These are phyloP conservation scores for Marasmius fiardii DNA, from an alignment of 1,284 basidiomycete genomes.

Conservation along the genomic window DNA sequence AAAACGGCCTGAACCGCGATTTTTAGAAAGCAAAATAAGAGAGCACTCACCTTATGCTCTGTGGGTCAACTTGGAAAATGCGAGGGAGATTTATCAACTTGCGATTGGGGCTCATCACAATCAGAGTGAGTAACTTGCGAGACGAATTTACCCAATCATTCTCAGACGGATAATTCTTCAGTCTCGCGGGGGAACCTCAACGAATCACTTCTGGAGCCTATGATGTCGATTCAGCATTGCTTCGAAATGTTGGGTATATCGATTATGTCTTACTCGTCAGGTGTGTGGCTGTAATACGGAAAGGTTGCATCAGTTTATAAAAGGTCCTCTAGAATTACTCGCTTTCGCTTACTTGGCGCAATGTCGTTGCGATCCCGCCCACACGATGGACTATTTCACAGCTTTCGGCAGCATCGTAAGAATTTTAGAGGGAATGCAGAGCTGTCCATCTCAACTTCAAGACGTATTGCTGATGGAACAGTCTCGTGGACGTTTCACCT, in stretches of 20 bases:
- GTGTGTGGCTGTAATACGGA: constrained; percentile 31
- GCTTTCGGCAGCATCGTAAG: constrained; percentile 49
- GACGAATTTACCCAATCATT: constrained; percentile 1
- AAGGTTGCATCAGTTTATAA: too few relatives aligned
- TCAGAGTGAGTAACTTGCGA: constrained; percentile 53
- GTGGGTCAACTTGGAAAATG: constrained; percentile 55
- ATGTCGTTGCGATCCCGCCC: constrained; percentile 68
- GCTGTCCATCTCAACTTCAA: constrained; percentile 45
- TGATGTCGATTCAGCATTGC: constrained; percentile 34
- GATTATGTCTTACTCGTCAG: constrained; percentile 56
- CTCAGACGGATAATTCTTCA: constrained; percentile 21
- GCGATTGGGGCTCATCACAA: constrained; percentile 72
- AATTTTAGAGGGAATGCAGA: constrained; percentile 41
- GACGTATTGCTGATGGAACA: constrained; percentile 56
- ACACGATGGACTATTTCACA: constrained; percentile 61
- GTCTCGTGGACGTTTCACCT: constrained; percentile 60
- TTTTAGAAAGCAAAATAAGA: constrained; percentile 1
- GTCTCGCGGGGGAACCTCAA: constrained; percentile 51
- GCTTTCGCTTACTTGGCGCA: constrained; percentile 75
- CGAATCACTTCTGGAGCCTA: constrained; percentile 32
- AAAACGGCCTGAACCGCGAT: neutral
- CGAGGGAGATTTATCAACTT: constrained; percentile 64
- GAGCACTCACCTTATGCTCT: constrained; percentile 33
- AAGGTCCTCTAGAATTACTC: constrained; percentile 49
- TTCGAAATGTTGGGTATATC: constrained; percentile 61